Evolutionary conservation across 2,329 filamentous ascomycete genomes (phyloP).

Genomic region (Stenocarpella maydis): DNA sequence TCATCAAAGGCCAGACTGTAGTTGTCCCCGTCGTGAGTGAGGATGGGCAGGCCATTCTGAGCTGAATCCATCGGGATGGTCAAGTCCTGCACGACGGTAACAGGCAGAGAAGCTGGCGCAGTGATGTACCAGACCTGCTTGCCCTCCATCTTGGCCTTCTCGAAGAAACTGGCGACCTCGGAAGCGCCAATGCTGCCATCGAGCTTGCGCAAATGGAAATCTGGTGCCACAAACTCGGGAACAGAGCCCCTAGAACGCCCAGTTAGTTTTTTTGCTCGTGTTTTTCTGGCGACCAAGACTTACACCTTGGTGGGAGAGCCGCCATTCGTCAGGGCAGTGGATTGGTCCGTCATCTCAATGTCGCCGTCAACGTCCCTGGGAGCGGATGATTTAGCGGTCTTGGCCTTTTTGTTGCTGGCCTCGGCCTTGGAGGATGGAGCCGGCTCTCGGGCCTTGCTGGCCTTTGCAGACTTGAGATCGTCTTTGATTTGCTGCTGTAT

Average conservation of each 20-base stretch:
- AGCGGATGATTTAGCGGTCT: neutral
- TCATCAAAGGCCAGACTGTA: conserved; percentile 68
- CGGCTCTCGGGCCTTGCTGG: conserved; percentile 23
- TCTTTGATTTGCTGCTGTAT: conserved; percentile 32
- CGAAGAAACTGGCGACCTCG: conserved; percentile 63
- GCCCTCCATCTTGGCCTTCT: conserved; percentile 65
- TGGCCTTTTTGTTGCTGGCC: conserved; percentile 31
- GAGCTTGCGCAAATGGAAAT: conserved; percentile 63
- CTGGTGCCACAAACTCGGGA: conserved; percentile 56
- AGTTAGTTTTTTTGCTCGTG: conserved; percentile 19
- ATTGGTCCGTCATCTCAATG: conserved; percentile 46
- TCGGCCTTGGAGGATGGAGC: neutral
- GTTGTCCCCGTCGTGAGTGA: conserved; percentile 70
- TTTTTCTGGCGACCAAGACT: neutral
- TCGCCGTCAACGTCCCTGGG: conserved; percentile 30
- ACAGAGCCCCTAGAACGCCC: conserved; percentile 45
- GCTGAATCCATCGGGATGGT: conserved; percentile 66
- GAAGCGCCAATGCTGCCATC: conserved; percentile 51
- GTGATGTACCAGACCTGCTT: conserved; percentile 87
- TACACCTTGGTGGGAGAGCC: conserved; percentile 31
- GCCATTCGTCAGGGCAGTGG: conserved; percentile 43
- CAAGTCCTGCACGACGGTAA: conserved; percentile 71
- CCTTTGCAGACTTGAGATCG: conserved; percentile 31
- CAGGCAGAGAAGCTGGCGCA: conserved; percentile 73
- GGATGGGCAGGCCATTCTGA: conserved; percentile 59